Percentiles rank a stretch among this genome's conserved stretches.
Conservation (phyloP, 108 stramenopile genomes). For the Pseudonitzschia multiseries region DNA sequence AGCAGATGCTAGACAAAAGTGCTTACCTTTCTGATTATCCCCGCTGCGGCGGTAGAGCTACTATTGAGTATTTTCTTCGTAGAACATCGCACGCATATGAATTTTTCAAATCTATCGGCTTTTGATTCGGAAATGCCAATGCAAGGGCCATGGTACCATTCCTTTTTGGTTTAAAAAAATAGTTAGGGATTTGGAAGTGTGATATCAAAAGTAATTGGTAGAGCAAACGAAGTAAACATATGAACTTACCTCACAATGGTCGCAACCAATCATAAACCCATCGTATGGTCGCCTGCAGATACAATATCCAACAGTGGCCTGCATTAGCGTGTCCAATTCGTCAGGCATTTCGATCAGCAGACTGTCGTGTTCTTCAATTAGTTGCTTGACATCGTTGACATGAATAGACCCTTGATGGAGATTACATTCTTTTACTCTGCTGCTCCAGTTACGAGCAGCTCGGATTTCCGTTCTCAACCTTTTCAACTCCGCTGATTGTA, state of each 20-base stretch:
- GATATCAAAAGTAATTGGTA: background rate
- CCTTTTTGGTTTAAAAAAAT: slow-evolving; percentile 14
- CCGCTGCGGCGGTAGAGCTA: slow-evolving; percentile 42
- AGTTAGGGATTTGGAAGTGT: background rate
- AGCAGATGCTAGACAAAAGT: background rate
- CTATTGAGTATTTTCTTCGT: slow-evolving; percentile 53
- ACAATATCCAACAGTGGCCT: slow-evolving; percentile 79
- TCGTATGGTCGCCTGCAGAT: slow-evolving; percentile 90
- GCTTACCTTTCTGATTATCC: slow-evolving; percentile 48
- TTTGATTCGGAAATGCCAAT: slow-evolving; percentile 77
- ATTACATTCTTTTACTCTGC: slow-evolving; percentile 56
- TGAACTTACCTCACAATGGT: slow-evolving; percentile 69
- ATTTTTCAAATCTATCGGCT: slow-evolving; percentile 74
- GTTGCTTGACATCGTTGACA: slow-evolving; percentile 41
- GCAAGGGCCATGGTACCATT: slow-evolving; percentile 94
- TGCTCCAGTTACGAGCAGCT: slow-evolving; percentile 55
- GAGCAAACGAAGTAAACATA: background rate
- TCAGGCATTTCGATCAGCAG: slow-evolving; percentile 70
- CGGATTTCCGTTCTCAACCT: slow-evolving; percentile 47
- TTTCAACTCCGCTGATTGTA: slow-evolving; percentile 55
- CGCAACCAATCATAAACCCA: slow-evolving; percentile 96
- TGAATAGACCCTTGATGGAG: slow-evolving; percentile 41
- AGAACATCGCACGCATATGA: slow-evolving; percentile 74
- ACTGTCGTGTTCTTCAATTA: slow-evolving; percentile 65
- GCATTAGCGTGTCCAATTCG: slow-evolving; percentile 56